phyloP scores from a whole-genome alignment of 495 filamentous ascomycete species.

The Sordaria brevicollis region DNA sequence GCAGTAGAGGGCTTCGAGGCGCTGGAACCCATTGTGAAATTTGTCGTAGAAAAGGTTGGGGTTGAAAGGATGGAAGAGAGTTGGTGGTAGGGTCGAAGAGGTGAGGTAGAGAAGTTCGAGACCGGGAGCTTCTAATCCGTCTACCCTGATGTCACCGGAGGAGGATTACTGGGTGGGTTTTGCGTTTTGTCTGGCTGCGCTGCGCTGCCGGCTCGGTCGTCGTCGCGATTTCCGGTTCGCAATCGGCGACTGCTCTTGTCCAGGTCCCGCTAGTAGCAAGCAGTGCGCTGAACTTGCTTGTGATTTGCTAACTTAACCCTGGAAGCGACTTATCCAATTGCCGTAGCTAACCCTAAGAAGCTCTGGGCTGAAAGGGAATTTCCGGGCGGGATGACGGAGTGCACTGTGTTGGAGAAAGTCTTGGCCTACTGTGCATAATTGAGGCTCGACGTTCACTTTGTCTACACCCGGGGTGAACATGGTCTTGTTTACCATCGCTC shows the following conservation, averaged over 20 bases:
- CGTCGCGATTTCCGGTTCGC: not conserved
- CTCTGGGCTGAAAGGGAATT: not conserved
- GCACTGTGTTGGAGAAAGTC: not conserved
- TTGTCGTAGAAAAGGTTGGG: not conserved
- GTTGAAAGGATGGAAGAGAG: not conserved
- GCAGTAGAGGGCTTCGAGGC: slow-evolving; percentile 35
- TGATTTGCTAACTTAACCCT: not conserved
- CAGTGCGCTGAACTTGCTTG: not conserved
- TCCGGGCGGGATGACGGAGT: not conserved
- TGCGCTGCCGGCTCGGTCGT: not conserved
- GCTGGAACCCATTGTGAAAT: slow-evolving; percentile 36
- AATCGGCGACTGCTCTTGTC: not conserved
- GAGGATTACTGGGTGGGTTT: not conserved
- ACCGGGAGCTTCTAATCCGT: not conserved
- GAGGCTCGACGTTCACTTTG: not conserved
- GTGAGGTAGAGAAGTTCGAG: not conserved
- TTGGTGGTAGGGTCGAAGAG: not conserved
- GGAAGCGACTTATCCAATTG: not conserved
- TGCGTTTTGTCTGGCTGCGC: not conserved
- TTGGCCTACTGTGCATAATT: not conserved
- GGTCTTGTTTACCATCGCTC: not conserved
- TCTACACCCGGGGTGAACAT: not conserved
- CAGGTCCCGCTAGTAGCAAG: not conserved
- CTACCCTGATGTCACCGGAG: not conserved
- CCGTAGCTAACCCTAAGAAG: not conserved